phyloP scores from a whole-genome alignment of 1,139 yeast genomes.

The Yamadazyma epiphylla region DNA sequence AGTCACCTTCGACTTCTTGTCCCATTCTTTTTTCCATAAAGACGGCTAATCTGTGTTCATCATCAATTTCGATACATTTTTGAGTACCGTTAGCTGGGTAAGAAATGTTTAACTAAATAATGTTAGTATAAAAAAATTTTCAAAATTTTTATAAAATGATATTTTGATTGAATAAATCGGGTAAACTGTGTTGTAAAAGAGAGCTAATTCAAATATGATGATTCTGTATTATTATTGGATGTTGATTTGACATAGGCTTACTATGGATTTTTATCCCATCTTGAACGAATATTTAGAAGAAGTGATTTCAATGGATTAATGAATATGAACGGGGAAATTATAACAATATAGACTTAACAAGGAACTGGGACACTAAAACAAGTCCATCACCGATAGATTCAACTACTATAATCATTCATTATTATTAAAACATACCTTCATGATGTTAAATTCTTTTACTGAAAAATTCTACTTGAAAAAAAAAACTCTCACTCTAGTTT shows the following conservation, averaged over 20 bases:
- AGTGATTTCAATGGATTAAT: too few relatives aligned
- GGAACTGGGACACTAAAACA: too few relatives aligned
- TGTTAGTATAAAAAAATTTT: constrained; percentile 10
- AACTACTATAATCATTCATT: neutral
- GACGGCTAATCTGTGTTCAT: constrained; percentile 97
- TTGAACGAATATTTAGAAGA: too few relatives aligned
- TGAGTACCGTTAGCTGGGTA: constrained; percentile 99
- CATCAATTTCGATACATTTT: constrained; percentile 95
- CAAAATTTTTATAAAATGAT: too few relatives aligned
- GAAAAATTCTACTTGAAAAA: constrained; percentile 1
- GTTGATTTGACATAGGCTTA: neutral
- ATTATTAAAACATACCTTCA: constrained; percentile 10
- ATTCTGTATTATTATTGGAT: neutral
- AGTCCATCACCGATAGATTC: neutral
- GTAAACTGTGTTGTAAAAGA: too few relatives aligned
- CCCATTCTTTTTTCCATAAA: constrained; percentile 99
- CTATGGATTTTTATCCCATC: too few relatives aligned
- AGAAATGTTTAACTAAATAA: constrained; percentile 87
- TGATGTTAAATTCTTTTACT: constrained; percentile 1
- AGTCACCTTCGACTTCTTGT: constrained; percentile 99
- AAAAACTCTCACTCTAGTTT: constrained; percentile 7
- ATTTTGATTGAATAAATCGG: too few relatives aligned
- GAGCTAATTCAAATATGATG: neutral
- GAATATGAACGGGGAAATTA: too few relatives aligned
- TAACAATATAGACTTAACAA: too few relatives aligned